Conservation (phyloP, 257 asterid genomes). For the Cinchona pubescens region DNA sequence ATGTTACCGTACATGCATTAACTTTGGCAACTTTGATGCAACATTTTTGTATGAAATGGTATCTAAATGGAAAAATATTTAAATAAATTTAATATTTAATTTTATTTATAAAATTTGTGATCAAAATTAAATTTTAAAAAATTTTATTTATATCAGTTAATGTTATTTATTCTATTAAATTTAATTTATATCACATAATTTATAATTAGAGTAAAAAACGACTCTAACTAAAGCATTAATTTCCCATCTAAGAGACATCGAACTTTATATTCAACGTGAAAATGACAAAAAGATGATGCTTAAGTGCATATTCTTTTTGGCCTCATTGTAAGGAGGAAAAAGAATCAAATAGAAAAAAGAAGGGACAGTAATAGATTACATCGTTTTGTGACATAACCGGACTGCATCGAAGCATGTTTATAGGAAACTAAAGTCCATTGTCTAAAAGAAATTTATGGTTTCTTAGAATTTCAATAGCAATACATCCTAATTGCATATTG, state of each 20-base stretch:
- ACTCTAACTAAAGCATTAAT: too few species aligned
- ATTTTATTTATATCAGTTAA: too few species aligned
- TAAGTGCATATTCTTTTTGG: conserved; percentile 23
- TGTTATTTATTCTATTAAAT: too few species aligned
- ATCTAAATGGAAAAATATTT: too few species aligned
- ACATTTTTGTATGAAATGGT: conserved; percentile 28
- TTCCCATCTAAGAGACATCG: conserved; percentile 15
- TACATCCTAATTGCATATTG: neutral
- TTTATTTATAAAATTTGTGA: too few species aligned
- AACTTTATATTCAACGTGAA: conserved; percentile 28
- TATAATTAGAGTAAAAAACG: too few species aligned
- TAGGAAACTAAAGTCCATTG: neutral
- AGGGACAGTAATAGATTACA: neutral
- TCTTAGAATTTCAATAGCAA: neutral
- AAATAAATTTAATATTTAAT: too few species aligned
- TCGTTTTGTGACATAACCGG: neutral
- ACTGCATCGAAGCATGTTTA: neutral
- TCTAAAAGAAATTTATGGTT: neutral
- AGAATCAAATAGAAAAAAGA: neutral
- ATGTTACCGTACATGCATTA: conserved; percentile 32
- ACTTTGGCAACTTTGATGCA: conserved; percentile 42
- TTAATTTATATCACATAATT: too few species aligned
- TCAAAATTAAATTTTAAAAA: too few species aligned
- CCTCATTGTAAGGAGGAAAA: conserved; percentile 35
- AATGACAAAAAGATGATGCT: conserved; percentile 32